phyloP scores from a whole-genome alignment of 2,329 filamentous ascomycete species.

The Sarocladium strictum region DNA sequence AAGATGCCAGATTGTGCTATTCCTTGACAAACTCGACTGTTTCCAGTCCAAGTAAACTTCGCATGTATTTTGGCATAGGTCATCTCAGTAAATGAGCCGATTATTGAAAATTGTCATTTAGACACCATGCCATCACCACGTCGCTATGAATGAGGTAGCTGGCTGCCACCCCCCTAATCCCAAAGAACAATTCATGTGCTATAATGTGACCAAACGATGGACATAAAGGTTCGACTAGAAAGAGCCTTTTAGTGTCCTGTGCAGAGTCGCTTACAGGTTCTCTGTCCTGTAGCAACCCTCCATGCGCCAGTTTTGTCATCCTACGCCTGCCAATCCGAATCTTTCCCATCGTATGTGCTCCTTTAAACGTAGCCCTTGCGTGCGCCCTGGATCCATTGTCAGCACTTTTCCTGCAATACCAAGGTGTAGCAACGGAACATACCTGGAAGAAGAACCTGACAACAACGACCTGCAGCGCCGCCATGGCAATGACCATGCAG shows the following conservation, averaged over 20 bases:
- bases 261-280: background rate
- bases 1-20: too few species aligned
- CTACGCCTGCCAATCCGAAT: conserved; percentile 24
- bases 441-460: conserved; percentile 99
- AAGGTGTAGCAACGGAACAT: conserved; percentile 15
- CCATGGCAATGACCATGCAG: conserved; percentile 89
- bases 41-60: too few species aligned
- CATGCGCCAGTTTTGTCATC: conserved; percentile 18
- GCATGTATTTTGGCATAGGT: too few species aligned
- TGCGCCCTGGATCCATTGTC: conserved; percentile 42
- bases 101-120: background rate
- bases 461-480: conserved; percentile 91
- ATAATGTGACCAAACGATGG: conserved; percentile 5
- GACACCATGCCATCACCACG: background rate
- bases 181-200: conserved; percentile 6
- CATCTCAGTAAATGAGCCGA: too few species aligned
- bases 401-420: background rate
- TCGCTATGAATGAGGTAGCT: conserved; percentile 7
- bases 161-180: conserved; percentile 3
- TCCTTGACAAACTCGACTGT: too few species aligned
- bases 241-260: background rate
- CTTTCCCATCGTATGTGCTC: conserved; percentile 15
- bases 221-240: background rate
- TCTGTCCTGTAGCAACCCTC: background rate
- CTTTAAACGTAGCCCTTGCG: conserved; percentile 63